Evolutionary conservation across 1,284 basidiomycete species (phyloP).

Genomic region (Prillingera fragicola): DNA sequence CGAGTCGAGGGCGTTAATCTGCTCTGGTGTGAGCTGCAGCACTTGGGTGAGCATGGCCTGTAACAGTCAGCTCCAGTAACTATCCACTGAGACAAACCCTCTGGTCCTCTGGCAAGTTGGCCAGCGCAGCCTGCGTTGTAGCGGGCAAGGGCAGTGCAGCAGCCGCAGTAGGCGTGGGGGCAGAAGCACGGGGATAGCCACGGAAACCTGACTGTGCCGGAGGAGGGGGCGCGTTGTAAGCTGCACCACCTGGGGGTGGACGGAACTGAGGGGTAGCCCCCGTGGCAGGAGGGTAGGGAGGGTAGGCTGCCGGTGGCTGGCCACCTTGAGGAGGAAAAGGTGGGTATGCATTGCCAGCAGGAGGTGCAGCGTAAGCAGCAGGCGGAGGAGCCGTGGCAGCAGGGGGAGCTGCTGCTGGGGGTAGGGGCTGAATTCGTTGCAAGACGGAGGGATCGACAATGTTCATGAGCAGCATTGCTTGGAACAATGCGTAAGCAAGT

Average conservation of each 20-base stretch:
- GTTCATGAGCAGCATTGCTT: constrained; percentile 88
- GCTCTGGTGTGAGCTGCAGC: constrained; percentile 73
- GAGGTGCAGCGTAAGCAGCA: constrained; percentile 5
- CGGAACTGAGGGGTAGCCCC: constrained; percentile 32
- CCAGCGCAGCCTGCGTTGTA: constrained; percentile 37
- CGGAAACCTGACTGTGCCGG: constrained; percentile 43
- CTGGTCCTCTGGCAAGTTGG: constrained; percentile 46
- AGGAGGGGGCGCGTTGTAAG: constrained; percentile 27
- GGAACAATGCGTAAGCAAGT: constrained; percentile 92
- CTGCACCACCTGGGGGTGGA: constrained; percentile 17
- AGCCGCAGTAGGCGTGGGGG: constrained; percentile 25
- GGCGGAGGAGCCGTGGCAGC: constrained; percentile 3
- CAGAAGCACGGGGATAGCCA: constrained; percentile 13
- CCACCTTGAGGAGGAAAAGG: constrained; percentile 40
- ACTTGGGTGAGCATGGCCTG: constrained; percentile 83
- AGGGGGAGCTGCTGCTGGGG: constrained; percentile 30
- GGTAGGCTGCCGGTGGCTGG: constrained; percentile 29
- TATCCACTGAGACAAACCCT: constrained; percentile 33
- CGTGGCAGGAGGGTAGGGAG: constrained; percentile 16
- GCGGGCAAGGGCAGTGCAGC: constrained; percentile 29
- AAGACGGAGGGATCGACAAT: constrained; percentile 79
- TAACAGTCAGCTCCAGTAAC: neutral
- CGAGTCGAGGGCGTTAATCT: constrained; percentile 77
- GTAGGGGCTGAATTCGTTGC: constrained; percentile 40
- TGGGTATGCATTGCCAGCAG: constrained; percentile 12